Evolutionary conservation across 805 yeast species (phyloP), one percentile per base, ranked within the genome.

Genomic region (Scheffersomyces stipitis): DNA sequence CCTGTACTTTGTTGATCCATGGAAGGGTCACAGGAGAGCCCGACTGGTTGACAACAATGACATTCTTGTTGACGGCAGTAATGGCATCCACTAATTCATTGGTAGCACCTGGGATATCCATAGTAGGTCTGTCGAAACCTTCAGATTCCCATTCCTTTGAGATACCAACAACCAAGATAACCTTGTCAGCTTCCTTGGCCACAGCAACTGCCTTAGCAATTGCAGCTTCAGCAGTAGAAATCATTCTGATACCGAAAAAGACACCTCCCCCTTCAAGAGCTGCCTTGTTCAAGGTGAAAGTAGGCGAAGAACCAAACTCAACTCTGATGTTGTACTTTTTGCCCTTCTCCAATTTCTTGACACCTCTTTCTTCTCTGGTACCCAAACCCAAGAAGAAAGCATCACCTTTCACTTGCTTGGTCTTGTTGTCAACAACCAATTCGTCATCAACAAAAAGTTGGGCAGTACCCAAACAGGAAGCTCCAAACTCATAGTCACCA

Each of bases 1-100:
- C 71, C 26, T 64, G 63, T 15, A 66, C 75, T 26, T 66, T 50
- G 29, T 40, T 36, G 14, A 28, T 33, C 80, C 81, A 78, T 17
- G 82, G 82, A 62, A 80, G 55, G 27, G 75, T 69, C 8, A 79
- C 81, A 0, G 85, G 84, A 15, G 82, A 72, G 31, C 85, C 85
- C 2, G 79, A 68, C 50, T 79, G 82, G 47, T 73, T 68, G 18
- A 80, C 80, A 20, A 80, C 65, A 9, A 75, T 70, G 2, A 74
- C 66, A 45, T 78, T 73, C 18, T 71, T 66, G 46, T 78, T 77
- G 15, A 64, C 81, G 20, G 57, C 58, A 26, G 64, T 40, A 8
- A 80, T 67, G 7, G 65, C 74, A 16, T 48, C 55, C 18, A 78
- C 65, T 39, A 80, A 63, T 30, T 68, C 63, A 35, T 73, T 66